phyloP scores from a whole-genome alignment of 169 alveolate genomes.

The Eimeria zaria region DNA sequence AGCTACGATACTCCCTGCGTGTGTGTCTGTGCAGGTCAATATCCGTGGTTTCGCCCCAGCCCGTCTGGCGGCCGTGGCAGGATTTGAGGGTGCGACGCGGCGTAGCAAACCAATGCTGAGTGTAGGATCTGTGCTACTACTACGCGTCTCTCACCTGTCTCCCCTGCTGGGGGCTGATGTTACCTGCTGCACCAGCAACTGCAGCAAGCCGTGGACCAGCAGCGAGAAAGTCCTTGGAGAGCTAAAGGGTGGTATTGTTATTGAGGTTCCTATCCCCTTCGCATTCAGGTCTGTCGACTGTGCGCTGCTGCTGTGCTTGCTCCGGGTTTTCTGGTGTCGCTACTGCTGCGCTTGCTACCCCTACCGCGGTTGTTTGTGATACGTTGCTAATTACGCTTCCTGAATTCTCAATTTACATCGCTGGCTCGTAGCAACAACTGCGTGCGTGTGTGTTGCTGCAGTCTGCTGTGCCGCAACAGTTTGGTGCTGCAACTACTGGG shows the following conservation, averaged over 20 bases:
- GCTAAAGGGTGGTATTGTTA: constrained; percentile 55
- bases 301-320: constrained; percentile 12
- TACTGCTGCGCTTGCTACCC: not conserved
- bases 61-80: constrained; percentile 55
- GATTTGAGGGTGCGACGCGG: constrained; percentile 80
- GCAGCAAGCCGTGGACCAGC: constrained; percentile 82
- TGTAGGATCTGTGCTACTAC: constrained; percentile 68
- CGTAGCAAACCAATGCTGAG: constrained; percentile 71
- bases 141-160: constrained; percentile 47
- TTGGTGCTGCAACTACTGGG: constrained; percentile 69
- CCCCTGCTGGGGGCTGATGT: constrained; percentile 75
- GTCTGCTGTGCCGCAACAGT: constrained; percentile 59
- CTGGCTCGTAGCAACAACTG: not conserved
- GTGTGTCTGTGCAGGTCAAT: constrained; percentile 35
- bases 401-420: not conserved
- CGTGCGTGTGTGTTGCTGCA: constrained; percentile 40
- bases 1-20: not conserved
- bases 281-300: constrained; percentile 46
- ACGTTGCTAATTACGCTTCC: not conserved
- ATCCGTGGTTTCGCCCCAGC: constrained; percentile 66
- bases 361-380: not conserved
- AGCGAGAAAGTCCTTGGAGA: constrained; percentile 75
- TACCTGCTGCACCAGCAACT: constrained; percentile 77
- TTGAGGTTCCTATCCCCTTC: constrained; percentile 72
- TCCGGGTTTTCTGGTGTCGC: not conserved